Evolutionary conservation across 805 yeast genomes (phyloP).

Genomic region (Komagataella populi): DNA sequence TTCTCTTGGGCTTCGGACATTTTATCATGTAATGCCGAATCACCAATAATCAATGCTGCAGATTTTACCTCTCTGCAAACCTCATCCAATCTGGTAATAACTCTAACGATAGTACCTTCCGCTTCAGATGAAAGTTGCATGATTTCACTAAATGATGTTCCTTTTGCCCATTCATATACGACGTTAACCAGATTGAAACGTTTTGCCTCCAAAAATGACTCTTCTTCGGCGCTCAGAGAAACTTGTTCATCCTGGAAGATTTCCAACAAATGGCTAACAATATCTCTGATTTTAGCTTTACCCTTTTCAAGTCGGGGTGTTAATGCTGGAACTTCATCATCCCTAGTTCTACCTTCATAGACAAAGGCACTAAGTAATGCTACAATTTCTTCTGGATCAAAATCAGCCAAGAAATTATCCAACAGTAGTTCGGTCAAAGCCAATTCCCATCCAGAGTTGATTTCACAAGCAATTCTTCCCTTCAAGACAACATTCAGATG

Average conservation of each 20-base stretch:
- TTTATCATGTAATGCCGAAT: constrained; percentile 75
- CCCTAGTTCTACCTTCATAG: constrained; percentile 70
- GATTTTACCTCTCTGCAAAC: constrained; percentile 88
- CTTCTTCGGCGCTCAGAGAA: constrained; percentile 70
- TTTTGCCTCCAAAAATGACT: constrained; percentile 67
- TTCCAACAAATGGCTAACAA: constrained; percentile 47
- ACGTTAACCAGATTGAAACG: constrained; percentile 87
- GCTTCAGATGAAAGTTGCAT: constrained; percentile 82
- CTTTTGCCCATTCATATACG: constrained; percentile 97
- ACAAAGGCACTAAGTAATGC: constrained; percentile 87
- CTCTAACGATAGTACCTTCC: constrained; percentile 95
- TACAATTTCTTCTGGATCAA: constrained; percentile 94
- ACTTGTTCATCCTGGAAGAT: constrained; percentile 61
- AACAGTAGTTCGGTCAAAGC: constrained; percentile 79
- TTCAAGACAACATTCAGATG: constrained; percentile 67
- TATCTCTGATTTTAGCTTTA: constrained; percentile 48
- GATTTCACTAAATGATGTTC: constrained; percentile 80
- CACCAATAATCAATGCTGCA: constrained; percentile 92
- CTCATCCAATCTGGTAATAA: constrained; percentile 87
- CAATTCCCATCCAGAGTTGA: constrained; percentile 84
- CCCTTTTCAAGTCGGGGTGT: constrained; percentile 79
- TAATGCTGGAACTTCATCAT: constrained; percentile 38
- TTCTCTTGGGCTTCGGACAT: constrained; percentile 88
- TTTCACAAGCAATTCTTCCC: constrained; percentile 90
- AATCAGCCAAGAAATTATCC: constrained; percentile 86